Conservation (phyloP, 352 stramenopile genomes). For the Phytophthora tentaculata region DNA sequence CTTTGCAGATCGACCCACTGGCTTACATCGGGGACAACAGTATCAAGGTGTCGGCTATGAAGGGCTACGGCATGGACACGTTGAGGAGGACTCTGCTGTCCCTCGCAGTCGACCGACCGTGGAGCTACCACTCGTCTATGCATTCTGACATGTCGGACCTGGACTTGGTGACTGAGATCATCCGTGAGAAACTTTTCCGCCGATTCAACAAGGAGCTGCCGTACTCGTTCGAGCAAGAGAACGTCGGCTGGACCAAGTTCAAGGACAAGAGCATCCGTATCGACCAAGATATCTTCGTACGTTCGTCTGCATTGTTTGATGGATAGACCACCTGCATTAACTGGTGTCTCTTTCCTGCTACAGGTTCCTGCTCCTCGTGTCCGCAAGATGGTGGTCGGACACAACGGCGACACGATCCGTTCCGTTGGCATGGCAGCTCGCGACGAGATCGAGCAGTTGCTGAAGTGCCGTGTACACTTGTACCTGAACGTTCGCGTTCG, state of each 20-base stretch:
- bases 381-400: constrained; percentile 82
- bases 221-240: constrained; percentile 86
- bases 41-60: constrained; percentile 81
- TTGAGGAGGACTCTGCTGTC: constrained; percentile 73
- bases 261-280: constrained; percentile 88
- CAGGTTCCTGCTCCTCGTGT: constrained; percentile 77
- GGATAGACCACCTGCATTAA: not conserved
- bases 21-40: constrained; percentile 76
- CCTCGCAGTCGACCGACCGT: constrained; percentile 75
- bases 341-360: constrained; percentile 31
- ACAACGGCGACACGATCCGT: constrained; percentile 80
- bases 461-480: constrained; percentile 77
- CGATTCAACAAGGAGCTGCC: constrained; percentile 89
- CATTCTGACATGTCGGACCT: constrained; percentile 85
- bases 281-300: constrained; percentile 90
- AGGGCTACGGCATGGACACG: constrained; percentile 68
- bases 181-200: constrained; percentile 88
- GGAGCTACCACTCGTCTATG: constrained; percentile 88
- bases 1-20: constrained; percentile 65
- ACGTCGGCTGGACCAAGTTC: constrained; percentile 87
- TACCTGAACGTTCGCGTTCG: constrained; percentile 87
- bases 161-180: constrained; percentile 88
- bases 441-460: constrained; percentile 76
- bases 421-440: constrained; percentile 75
- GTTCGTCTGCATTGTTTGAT: constrained; percentile 25